Evolutionary conservation across 257 asterid species (phyloP).

Genomic region (Galeopsis tetrahit): DNA sequence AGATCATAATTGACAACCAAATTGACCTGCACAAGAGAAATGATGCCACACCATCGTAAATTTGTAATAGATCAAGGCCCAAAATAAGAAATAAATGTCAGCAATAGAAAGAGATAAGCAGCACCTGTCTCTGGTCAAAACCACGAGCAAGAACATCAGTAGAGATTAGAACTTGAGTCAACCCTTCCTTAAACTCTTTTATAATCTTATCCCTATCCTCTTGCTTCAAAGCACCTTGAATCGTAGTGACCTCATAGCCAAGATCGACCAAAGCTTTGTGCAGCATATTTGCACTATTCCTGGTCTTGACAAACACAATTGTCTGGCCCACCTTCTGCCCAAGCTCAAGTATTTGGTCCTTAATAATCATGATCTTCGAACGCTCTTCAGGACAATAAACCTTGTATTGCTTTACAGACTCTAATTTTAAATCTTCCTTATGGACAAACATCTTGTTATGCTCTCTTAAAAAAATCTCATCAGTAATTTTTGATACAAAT

Average conservation of each 20-base stretch:
- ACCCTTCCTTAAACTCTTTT: constrained; percentile 84
- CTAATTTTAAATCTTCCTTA: constrained; percentile 55
- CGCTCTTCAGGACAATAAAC: constrained; percentile 92
- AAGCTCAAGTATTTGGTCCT: constrained; percentile 84
- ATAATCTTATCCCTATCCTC: constrained; percentile 78
- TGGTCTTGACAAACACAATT: constrained; percentile 71
- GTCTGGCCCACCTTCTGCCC: constrained; percentile 92
- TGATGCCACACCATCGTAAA: not conserved
- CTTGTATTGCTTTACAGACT: constrained; percentile 64
- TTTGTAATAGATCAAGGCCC: not conserved
- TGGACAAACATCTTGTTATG: constrained; percentile 76
- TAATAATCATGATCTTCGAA: constrained; percentile 71
- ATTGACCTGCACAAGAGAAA: constrained; percentile 65
- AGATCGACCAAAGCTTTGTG: constrained; percentile 54
- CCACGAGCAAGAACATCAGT: constrained; percentile 97
- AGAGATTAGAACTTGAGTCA: constrained; percentile 89
- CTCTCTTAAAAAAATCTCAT: constrained; percentile 56
- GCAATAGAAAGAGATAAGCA: constrained; percentile 6
- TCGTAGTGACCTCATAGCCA: constrained; percentile 92
- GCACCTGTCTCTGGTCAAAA: constrained; percentile 89
- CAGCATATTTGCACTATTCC: constrained; percentile 56
- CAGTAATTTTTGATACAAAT: constrained; percentile 58
- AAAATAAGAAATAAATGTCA: not conserved
- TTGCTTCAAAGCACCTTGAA: constrained; percentile 79
- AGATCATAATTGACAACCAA: constrained; percentile 90